A percentile compares a stretch with the other conserved stretches of the same genome.
Evolutionary conservation across 2,329 filamentous ascomycete genomes (phyloP).

Genomic region (Calonectria crousiana): DNA sequence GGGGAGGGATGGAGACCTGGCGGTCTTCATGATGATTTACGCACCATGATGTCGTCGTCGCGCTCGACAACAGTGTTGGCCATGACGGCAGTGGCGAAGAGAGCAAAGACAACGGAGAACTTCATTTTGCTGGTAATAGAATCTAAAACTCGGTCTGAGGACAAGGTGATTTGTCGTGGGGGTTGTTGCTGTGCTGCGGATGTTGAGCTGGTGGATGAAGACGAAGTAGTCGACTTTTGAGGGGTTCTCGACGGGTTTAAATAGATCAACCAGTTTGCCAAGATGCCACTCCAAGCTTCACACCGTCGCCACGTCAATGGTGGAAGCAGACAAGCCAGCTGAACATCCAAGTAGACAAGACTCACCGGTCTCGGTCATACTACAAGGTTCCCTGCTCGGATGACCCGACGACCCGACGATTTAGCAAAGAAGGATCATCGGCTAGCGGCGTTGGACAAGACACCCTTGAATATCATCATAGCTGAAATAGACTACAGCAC

Average conservation of each 20-base stretch:
- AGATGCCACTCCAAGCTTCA: neutral
- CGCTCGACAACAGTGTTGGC: neutral
- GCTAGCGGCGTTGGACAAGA: neutral
- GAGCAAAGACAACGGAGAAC: slow-evolving; percentile 1
- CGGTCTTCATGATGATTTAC: neutral
- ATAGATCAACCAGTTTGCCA: neutral
- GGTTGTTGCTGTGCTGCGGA: neutral
- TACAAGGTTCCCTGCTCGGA: neutral
- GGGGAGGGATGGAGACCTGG: neutral
- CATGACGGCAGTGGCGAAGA: neutral
- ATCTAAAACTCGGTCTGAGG: neutral
- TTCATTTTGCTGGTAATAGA: neutral
- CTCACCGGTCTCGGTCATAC: neutral
- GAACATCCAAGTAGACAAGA: neutral
- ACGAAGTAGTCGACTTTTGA: neutral
- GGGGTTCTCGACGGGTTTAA: neutral
- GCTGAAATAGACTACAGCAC: neutral
- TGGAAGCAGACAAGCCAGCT: neutral
- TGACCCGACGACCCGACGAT: slow-evolving; percentile 1
- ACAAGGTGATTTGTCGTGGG: neutral
- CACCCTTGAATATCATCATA: neutral
- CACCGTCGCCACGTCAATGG: neutral
- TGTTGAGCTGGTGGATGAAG: neutral
- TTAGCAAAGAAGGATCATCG: neutral
- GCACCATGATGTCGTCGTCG: neutral